Evolutionary conservation across 257 asterid genomes (phyloP), one percentile per base, ranked within the genome.

Genomic region (Osmanthus fragrans): DNA sequence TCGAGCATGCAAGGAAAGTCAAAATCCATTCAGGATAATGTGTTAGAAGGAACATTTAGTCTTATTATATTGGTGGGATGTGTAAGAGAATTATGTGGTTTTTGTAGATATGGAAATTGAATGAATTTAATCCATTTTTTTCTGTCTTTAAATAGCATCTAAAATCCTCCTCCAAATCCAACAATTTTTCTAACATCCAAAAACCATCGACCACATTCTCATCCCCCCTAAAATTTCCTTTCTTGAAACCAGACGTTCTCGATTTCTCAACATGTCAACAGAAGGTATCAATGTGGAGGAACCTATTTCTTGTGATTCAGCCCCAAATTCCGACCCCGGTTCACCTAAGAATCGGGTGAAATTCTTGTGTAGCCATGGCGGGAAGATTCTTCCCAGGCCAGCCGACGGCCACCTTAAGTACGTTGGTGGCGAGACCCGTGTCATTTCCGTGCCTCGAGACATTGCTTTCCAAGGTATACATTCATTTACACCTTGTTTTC

Each of bases 361-460:
- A 79, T 89, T 94, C 84, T 73, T 89, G 72, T 91, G 97, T 77
- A 91, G 97, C 85, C 97, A 92, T 73, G 97, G 97, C 65, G 98
- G 98, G 25, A 91, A 81, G 81, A 92, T 94, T 83, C 91, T 94
- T 49, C 97, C 96, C 37, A 86, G 92, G 70, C 96, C 93, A 4
- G 39, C 84, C 72, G 93, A 92, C 75, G 89, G 91, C 77, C 90
- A 86, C 45, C 97, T 92, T 80, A 92, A 91, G 77, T 94, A 94
- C 23, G 89, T 89, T 5, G 98, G 98, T n/a, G 97, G 98, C 10
- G 96, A 94, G 85, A 94, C 98, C 40, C 95, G 98, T 9, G 89
- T 94, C 70, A 86, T 92, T 54, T 88, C 97, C 2, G 91, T 88
- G 32, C 85, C 89, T 27, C 78, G 84, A 18, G 88, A 90, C 56